Evolutionary conservation across 176 grass and related monocot genomes (phyloP).

Genomic region (Oryza nivara): DNA sequence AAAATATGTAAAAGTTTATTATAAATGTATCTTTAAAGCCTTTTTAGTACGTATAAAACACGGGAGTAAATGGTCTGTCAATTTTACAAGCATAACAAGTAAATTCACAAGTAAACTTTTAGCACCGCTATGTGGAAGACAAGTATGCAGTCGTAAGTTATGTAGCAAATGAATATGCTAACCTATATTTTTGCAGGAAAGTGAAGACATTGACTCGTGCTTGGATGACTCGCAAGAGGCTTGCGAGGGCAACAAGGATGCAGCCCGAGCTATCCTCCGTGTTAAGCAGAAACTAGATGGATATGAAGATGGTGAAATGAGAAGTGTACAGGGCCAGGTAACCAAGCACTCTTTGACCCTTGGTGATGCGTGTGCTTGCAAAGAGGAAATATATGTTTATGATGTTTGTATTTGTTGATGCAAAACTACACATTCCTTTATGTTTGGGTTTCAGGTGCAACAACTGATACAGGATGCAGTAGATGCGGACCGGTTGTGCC

Average conservation of each 20-base stretch:
- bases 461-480: constrained; percentile 91
- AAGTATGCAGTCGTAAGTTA: neutral
- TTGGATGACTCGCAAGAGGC: constrained; percentile 80
- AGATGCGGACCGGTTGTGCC: constrained; percentile 75
- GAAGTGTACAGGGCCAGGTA: constrained; percentile 91
- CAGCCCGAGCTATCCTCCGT: constrained; percentile 85
- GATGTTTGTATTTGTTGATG: neutral
- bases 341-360: neutral
- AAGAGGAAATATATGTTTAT: neutral
- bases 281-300: constrained; percentile 92
- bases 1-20: neutral
- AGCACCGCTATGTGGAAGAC: neutral
- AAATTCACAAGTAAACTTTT: neutral
- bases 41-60: neutral
- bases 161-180: constrained; percentile 19
- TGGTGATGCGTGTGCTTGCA: neutral
- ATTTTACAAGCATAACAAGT: neutral
- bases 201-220: constrained; percentile 64
- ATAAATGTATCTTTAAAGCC: neutral
- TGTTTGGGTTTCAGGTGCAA: constrained; percentile 63
- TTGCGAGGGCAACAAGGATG: constrained; percentile 93
- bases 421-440: neutral
- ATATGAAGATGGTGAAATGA: constrained; percentile 90
- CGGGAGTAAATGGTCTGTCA: neutral
- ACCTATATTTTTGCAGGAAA: constrained; percentile 62